Evolutionary conservation across 148 eudicot species (phyloP).

Genomic region (Persicaria maculosa): DNA sequence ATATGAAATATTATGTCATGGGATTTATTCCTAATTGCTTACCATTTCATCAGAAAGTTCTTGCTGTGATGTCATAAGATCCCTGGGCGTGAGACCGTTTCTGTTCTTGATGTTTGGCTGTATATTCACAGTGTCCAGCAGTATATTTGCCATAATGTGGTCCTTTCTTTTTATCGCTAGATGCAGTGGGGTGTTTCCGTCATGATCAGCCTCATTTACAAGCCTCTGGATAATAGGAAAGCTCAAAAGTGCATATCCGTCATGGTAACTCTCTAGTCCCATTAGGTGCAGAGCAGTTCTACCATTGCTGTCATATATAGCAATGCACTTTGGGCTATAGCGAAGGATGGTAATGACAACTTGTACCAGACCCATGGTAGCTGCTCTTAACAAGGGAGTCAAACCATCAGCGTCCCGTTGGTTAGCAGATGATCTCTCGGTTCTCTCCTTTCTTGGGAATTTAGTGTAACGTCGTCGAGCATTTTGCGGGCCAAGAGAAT

Average conservation of each 20-base stretch:
- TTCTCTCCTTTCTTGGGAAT: neutral
- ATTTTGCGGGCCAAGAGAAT: slow-evolving; percentile 5
- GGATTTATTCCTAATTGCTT: slow-evolving; percentile 14
- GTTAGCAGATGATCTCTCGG: slow-evolving; percentile 29
- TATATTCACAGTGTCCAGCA: slow-evolving; percentile 20
- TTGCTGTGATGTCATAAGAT: slow-evolving; percentile 27
- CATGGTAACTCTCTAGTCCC: slow-evolving; percentile 20
- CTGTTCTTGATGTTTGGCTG: slow-evolving; percentile 19
- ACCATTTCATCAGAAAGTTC: slow-evolving; percentile 35
- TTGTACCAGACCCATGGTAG: slow-evolving; percentile 24
- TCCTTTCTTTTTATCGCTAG: slow-evolving; percentile 24
- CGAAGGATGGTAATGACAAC: slow-evolving; percentile 30
- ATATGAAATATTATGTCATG: neutral
- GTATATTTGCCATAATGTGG: slow-evolving; percentile 24
- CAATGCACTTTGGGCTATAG: slow-evolving; percentile 27
- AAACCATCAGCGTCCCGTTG: slow-evolving; percentile 32
- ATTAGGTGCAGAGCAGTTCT: slow-evolving; percentile 29
- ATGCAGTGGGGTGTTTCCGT: slow-evolving; percentile 42
- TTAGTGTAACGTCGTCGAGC: neutral
- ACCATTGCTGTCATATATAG: slow-evolving; percentile 22
- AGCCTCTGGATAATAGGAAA: slow-evolving; percentile 21
- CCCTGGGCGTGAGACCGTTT: slow-evolving; percentile 32
- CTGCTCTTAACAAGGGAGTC: slow-evolving; percentile 34
- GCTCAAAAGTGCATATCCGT: slow-evolving; percentile 22
- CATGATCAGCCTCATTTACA: slow-evolving; percentile 27